phyloP scores from a whole-genome alignment of 805 yeast genomes.

The Candida khao-thaluensis region DNA sequence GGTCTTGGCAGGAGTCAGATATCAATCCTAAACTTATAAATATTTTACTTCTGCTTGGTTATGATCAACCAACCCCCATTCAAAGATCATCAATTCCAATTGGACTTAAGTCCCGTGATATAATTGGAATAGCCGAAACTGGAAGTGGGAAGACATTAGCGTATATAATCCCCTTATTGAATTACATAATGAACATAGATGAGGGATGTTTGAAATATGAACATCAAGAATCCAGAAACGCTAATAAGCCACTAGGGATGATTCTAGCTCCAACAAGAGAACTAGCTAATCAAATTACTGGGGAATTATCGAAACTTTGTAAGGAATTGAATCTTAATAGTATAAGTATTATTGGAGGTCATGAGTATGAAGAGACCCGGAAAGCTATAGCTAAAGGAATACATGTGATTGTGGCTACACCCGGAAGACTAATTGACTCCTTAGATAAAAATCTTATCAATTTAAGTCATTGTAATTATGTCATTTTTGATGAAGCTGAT shows the following conservation, averaged over 20 bases:
- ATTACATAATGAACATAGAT: slow-evolving; percentile 45
- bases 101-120: slow-evolving; percentile 57
- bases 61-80: slow-evolving; percentile 78
- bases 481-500: slow-evolving; percentile 93
- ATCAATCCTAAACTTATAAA: slow-evolving; percentile 20
- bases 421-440: slow-evolving; percentile 86
- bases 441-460: slow-evolving; percentile 64
- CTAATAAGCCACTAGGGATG: slow-evolving; percentile 70
- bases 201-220: slow-evolving; percentile 33
- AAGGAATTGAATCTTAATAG: slow-evolving; percentile 40
- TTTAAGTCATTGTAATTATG: slow-evolving; percentile 58
- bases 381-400: slow-evolving; percentile 52
- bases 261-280: slow-evolving; percentile 93
- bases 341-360: slow-evolving; percentile 86
- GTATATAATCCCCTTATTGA: slow-evolving; percentile 69
- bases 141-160: slow-evolving; percentile 95
- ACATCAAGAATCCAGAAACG: slow-evolving; percentile 45
- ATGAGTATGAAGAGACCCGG: slow-evolving; percentile 72
- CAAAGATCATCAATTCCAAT: slow-evolving; percentile 87
- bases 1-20: slow-evolving; percentile 69
- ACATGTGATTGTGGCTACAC: slow-evolving; percentile 87
- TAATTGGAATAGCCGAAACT: slow-evolving; percentile 91
- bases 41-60: slow-evolving; percentile 44
- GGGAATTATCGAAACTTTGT: slow-evolving; percentile 58
- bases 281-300: slow-evolving; percentile 81